Evolutionary conservation across 2,329 filamentous ascomycete genomes (phyloP).

Genomic region (Calonectria henricotiae): DNA sequence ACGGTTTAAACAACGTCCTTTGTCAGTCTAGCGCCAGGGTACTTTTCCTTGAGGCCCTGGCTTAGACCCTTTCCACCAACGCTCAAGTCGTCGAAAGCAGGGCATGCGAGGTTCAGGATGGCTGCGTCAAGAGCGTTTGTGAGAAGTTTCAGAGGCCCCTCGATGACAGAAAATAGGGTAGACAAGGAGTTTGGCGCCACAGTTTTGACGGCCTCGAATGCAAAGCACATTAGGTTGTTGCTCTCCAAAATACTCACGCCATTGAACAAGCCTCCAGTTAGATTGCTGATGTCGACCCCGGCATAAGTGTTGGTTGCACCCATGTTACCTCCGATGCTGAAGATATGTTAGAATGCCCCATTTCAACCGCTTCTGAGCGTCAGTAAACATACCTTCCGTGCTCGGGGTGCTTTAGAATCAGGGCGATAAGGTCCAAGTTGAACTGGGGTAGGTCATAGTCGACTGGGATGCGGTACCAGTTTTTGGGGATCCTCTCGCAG

Average conservation of each 20-base stretch:
- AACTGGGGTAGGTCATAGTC: conserved; percentile 64
- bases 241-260: conserved; percentile 59
- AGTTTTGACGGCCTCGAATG: conserved; percentile 58
- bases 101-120: conserved; percentile 26
- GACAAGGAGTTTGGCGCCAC: conserved; percentile 39
- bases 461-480: conserved; percentile 64
- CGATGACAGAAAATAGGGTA: conserved; percentile 28
- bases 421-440: conserved; percentile 58
- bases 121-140: conserved; percentile 28
- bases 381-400: conserved; percentile 46
- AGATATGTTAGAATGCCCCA: background rate
- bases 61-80: conserved; percentile 27
- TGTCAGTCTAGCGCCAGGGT: conserved; percentile 29
- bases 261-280: conserved; percentile 66
- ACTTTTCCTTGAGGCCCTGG: conserved; percentile 14
- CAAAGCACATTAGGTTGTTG: conserved; percentile 64
- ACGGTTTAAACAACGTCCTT: background rate
- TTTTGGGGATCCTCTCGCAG: conserved; percentile 67
- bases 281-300: conserved; percentile 61
- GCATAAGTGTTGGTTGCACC: conserved; percentile 67
- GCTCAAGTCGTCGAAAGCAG: conserved; percentile 30
- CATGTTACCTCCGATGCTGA: conserved; percentile 67
- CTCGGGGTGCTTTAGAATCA: conserved; percentile 58
- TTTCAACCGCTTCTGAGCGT: rapidly evolving
- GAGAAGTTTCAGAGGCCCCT: conserved; percentile 28